These are phyloP conservation scores for Ogataea thermomethanolica DNA, from an alignment of 805 yeast species.

Conservation along the genomic window DNA sequence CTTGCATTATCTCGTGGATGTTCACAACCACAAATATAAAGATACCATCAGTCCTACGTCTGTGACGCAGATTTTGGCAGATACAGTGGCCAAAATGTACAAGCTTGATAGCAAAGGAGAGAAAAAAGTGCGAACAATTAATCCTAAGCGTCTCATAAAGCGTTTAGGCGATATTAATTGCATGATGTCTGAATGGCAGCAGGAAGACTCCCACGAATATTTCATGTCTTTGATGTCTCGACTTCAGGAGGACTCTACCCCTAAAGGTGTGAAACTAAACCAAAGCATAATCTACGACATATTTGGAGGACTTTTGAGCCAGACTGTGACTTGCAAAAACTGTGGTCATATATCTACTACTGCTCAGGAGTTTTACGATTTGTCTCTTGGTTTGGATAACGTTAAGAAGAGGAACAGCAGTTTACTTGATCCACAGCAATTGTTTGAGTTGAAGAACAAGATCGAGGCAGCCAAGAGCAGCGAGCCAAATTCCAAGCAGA, in stretches of 20 bases:
- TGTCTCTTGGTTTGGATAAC: slow-evolving; percentile 72
- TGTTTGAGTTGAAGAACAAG: slow-evolving; percentile 26
- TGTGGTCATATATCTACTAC: slow-evolving; percentile 86
- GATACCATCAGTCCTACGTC: slow-evolving; percentile 48
- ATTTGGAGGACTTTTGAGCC: slow-evolving; percentile 87
- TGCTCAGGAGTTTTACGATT: slow-evolving; percentile 89
- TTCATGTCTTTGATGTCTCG: slow-evolving; percentile 88
- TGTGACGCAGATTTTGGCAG: slow-evolving; percentile 65
- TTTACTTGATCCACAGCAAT: slow-evolving; percentile 27
- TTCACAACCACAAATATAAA: slow-evolving; percentile 51
- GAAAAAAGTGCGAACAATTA: slow-evolving; percentile 47
- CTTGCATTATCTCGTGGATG: slow-evolving; percentile 74
- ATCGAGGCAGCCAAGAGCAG: slow-evolving; percentile 28
- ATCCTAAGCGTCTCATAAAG: slow-evolving; percentile 70
- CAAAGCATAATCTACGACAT: slow-evolving; percentile 84
- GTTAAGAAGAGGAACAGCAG: slow-evolving; percentile 40
- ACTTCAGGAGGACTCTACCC: slow-evolving; percentile 88
- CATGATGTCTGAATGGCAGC: slow-evolving; percentile 97
- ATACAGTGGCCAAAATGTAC: slow-evolving; percentile 69
- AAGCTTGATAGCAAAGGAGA: slow-evolving; percentile 41
- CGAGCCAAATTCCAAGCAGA: slow-evolving; percentile 20
- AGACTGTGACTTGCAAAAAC: slow-evolving; percentile 74
- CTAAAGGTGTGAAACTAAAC: slow-evolving; percentile 80
- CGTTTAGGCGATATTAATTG: slow-evolving; percentile 82
- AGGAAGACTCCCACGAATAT: slow-evolving; percentile 97